Base-by-base conservation (phyloP, 2,329 filamentous ascomycete genomes). In the Verticillium albo-atrum region DNA sequence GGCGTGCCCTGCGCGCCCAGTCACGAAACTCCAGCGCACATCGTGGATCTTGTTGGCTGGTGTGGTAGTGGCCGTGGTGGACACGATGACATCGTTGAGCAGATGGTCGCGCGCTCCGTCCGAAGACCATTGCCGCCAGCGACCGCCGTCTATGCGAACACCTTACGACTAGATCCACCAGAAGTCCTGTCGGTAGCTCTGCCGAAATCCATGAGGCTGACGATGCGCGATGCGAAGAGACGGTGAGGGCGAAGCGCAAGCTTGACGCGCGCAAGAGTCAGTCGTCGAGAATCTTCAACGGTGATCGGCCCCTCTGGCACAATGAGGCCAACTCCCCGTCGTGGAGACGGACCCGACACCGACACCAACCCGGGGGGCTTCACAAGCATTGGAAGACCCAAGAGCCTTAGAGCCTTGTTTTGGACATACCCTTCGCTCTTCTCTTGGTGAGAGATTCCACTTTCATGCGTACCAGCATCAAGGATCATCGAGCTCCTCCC, bases 401-500 rank as follows among this genome's bases (percentile, higher is more conserved):
- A 50, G 42, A 50, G 42, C 42, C 20, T 12, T 23, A 23, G 42
- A 50, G 42, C 42, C 42, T 50, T 50, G 42, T 50, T 50, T 50
- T 50, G n/a, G 20, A 23, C n/a, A 50, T 25, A 23, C 42, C 42
- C 42, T 50, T 50, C 42, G 20, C 42, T 9, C 42, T 50, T 50
- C 30, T 50, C 20, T 6, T 10, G 25, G 14, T 10, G 42, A 14
- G 32, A 58, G 50, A 58, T 58, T 58, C 56, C 56, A 54, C 56
- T 54, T 63, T 64, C 61, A 64, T 64, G 62, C 62, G 30, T 55
- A 15, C 61, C 60, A 61, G 62, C 62, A 63, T 64, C 62, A 63
- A 59, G 62, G 62, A 58, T 63, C 58, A 57, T 55, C 57, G 52
- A 57, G 14, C 34, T 26, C 30, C 30, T 52, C 50, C 10, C 47